Base-by-base conservation (phyloP, 345 rosid genomes). In the Carallia pectinifolia region DNA sequence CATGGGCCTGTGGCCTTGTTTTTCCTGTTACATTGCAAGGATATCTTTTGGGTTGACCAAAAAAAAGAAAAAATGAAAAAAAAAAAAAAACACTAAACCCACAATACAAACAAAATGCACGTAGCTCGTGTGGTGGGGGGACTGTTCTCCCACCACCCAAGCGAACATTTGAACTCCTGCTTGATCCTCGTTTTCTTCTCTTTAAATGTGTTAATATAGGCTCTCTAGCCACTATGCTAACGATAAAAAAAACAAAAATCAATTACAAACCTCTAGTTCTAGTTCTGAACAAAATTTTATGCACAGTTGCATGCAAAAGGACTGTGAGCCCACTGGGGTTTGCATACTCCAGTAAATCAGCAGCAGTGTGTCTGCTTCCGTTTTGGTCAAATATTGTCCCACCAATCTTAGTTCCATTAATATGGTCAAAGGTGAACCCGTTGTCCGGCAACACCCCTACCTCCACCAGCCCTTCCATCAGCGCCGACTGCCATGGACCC, bases 381-480 rank as follows among this genome's bases (percentile, higher is more conserved):
- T 31, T 8, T 44, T 6, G 64, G 65, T 76, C 75, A 61, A 76
- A 76, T 0, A 71, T 76, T 5, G 75, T 70, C 18, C 79, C 75
- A 6, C 79, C 75, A 33, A 71, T 59, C 36, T 76, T 76, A 38
- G 75, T 76, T 30, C 75, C 79, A 7, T 60, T 2, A 9, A 76
- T 40, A 61, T 76, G 79, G 64, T 76, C 79, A n/a, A 65, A 76
- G 0, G 72, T 76, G 53, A 76, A 70, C 2, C 72, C 80, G 37
- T 76, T 76, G 61, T 71, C 12, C 1, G 72, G 75, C 39, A 47
- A 2, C 38, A 71, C 72, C 39, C 79, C 75, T 4, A n/a, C 71
- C 58, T 76, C 79, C 10, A 70, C 1, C 23, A 76, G 68, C 63
- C 64, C 79, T 19, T 76, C 75, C 33, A 59, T 61, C 8, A 76